Conservation (phyloP, 1,284 basidiomycete species). For the Trichosporon sp. region DNA sequence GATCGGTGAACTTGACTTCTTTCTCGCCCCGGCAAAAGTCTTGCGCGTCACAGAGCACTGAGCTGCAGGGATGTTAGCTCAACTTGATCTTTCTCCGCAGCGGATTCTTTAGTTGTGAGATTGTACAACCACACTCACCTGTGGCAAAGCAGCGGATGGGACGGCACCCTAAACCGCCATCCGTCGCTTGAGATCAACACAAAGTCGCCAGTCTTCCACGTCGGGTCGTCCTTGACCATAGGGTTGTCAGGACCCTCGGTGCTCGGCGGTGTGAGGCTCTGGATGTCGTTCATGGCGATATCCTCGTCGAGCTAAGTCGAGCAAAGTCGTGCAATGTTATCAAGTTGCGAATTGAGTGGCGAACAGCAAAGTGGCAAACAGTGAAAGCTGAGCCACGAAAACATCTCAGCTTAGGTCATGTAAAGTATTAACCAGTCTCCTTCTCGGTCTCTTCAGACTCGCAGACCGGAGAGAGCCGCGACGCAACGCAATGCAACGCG, state of each 20-base stretch:
- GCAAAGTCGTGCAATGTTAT: no score
- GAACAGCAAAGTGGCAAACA: not conserved
- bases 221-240: not conserved
- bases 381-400: not conserved
- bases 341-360: not conserved
- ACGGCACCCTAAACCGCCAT: not conserved
- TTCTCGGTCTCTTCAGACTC: no score
- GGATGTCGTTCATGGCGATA: not conserved
- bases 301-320: no score
- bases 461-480: no score
- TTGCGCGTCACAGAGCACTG: not conserved
- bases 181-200: not conserved
- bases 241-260: not conserved
- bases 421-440: no score
- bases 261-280: not conserved
- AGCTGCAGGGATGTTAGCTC: not conserved
- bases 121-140: no score
- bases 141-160: not conserved
- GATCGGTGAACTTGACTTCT: not conserved
- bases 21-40: not conserved
- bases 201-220: not conserved
- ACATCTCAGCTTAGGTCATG: no score
- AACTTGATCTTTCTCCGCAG: not conserved
- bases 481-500: no score
- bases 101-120: no score